Evolutionary conservation across 257 asterid genomes (phyloP), one percentile per base, ranked within the genome.

Genomic region (Forsythia viridissima): DNA sequence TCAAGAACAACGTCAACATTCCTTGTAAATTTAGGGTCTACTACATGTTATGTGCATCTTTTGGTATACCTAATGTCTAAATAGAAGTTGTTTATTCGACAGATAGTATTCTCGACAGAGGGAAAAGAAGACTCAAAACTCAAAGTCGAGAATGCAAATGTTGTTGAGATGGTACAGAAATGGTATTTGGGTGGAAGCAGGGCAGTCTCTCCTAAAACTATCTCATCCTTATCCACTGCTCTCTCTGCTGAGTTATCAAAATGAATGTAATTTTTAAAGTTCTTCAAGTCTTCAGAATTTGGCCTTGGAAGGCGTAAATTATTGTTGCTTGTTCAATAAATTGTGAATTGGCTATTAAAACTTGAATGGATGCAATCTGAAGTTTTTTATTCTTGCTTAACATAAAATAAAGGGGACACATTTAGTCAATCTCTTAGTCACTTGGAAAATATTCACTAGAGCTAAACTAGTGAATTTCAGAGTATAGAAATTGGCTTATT

Each of bases 101-200:
- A 94, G 88, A 30, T 30, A 1, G 34, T 42, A n/a, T 89, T 94
- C 55, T 69, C 83, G 0, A 69, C 83, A 0, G 91, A 91, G 81
- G 96, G 92, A 11, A 92, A 92, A 59, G 92, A 86, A 68, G 93
- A 86, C 5, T 80, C 91, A 10, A 89, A 90, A 84, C 41, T 87
- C 8, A 86, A 89, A 41, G 93, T 94, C 84, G 91, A 88, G 87
- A 93, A 93, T 71, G 97, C 70, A 12, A 94, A 93, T 75, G 95
- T 94, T 82, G 98, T 79, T 70, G 93, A 86, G 76, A 88, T 82
- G 94, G 84, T 91, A n/a, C 81, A 82, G 82, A 91, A 84, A 86
- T 94, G 98, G 98, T 94, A 91, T 84, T 72, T 94, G 90, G 96
- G 92, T 11, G 96, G 99, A 78, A 90, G 78, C 39, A 74, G 85